These are phyloP conservation scores for Bipolaris zeicola DNA, from an alignment of 2,329 filamentous ascomycete genomes.

Conservation along the genomic window DNA sequence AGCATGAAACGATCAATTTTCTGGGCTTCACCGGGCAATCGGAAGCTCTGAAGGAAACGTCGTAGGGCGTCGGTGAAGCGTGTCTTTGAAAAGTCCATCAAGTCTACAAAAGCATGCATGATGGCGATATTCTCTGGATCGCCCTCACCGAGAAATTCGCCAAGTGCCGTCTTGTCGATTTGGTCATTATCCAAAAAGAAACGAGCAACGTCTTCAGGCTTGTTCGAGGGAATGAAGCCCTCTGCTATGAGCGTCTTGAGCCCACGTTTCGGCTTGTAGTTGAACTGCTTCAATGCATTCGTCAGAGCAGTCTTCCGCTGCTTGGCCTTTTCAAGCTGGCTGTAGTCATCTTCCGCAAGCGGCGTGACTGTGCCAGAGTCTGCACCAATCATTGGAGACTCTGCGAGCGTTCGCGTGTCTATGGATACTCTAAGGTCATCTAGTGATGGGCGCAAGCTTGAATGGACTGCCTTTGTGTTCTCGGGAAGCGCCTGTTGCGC, in stretches of 20 bases:
- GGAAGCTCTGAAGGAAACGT: conserved; percentile 91
- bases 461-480: conserved; percentile 50
- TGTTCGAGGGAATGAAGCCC: conserved; percentile 82
- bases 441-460: conserved; percentile 57
- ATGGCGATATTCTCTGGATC: conserved; percentile 92
- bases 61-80: conserved; percentile 92
- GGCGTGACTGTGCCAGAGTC: conserved; percentile 53
- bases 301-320: conserved; percentile 89
- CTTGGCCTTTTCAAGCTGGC: conserved; percentile 92
- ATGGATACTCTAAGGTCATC: conserved; percentile 74
- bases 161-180: conserved; percentile 88
- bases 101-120: conserved; percentile 97
- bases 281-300: conserved; percentile 89
- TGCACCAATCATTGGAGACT: conserved; percentile 63
- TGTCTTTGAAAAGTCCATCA: conserved; percentile 89
- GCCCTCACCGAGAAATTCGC: conserved; percentile 92
- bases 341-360: conserved; percentile 80
- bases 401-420: conserved; percentile 69
- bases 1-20: conserved; percentile 99
- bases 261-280: conserved; percentile 95
- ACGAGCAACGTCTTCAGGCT: conserved; percentile 78
- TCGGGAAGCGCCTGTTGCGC: conserved; percentile 69
- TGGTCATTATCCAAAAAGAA: conserved; percentile 83
- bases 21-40: conserved; percentile 92
- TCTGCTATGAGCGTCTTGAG: conserved; percentile 83